Evolutionary conservation across 2,329 filamentous ascomycete species (phyloP).

Genomic region (Colletotrichum sp.): DNA sequence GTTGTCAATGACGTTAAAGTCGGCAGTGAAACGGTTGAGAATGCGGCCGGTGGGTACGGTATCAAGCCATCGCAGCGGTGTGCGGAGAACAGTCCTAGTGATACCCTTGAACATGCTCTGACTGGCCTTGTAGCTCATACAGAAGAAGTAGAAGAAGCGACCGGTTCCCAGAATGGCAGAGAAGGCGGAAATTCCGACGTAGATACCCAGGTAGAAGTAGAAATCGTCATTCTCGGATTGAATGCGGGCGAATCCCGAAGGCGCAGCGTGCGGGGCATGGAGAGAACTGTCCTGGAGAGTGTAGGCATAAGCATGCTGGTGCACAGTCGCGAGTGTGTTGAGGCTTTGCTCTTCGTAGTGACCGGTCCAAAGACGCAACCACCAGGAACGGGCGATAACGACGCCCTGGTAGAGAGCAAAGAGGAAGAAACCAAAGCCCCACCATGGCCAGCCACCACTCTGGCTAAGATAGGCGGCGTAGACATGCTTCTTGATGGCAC

Average conservation of each 20-base stretch:
- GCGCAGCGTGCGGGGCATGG: slow-evolving; percentile 37
- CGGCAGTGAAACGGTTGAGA: slow-evolving; percentile 78
- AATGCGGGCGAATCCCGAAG: slow-evolving; percentile 27
- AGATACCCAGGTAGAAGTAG: slow-evolving; percentile 71
- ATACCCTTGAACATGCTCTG: slow-evolving; percentile 70
- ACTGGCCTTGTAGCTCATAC: slow-evolving; percentile 73
- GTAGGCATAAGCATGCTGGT: slow-evolving; percentile 27
- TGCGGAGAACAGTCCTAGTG: slow-evolving; percentile 70
- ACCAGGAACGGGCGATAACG: slow-evolving; percentile 66
- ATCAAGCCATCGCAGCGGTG: slow-evolving; percentile 80
- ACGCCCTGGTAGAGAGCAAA: slow-evolving; percentile 62
- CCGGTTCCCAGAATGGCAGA: slow-evolving; percentile 65
- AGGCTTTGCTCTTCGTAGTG: slow-evolving; percentile 36
- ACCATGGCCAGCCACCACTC: slow-evolving; percentile 68
- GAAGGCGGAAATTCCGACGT: slow-evolving; percentile 63
- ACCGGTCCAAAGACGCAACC: slow-evolving; percentile 68
- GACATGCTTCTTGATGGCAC: slow-evolving; percentile 70
- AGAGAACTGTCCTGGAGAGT: slow-evolving; percentile 51
- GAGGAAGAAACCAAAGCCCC: slow-evolving; percentile 57
- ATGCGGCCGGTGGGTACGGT: slow-evolving; percentile 79
- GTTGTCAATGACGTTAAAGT: slow-evolving; percentile 77
- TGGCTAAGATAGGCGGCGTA: slow-evolving; percentile 71
- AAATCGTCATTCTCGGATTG: slow-evolving; percentile 44
- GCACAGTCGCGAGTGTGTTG: slow-evolving; percentile 18
- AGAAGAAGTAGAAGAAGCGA: slow-evolving; percentile 68